Conservation (phyloP, 2,329 filamentous ascomycete genomes). For the Trichoderma simmonsii region DNA sequence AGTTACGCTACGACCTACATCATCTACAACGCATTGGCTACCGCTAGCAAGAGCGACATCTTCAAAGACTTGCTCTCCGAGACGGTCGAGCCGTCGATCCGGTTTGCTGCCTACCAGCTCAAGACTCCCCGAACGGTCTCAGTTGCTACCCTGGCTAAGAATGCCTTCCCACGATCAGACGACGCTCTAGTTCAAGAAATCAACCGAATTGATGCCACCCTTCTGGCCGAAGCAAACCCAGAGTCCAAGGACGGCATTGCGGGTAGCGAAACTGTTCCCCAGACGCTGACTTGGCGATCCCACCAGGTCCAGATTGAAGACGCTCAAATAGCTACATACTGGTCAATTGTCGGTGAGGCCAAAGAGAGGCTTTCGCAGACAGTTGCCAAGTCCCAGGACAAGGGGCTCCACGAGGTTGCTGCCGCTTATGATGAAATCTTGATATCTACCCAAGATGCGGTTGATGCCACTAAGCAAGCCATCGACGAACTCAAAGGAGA, state of each 20-base stretch:
- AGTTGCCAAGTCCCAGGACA: conserved; percentile 42
- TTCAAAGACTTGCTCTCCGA: conserved; percentile 83
- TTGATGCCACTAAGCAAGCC: conserved; percentile 87
- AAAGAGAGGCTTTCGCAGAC: conserved; percentile 48
- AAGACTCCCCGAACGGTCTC: conserved; percentile 82
- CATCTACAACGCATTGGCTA: conserved; percentile 75
- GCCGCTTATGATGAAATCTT: conserved; percentile 89
- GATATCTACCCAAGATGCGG: conserved; percentile 85
- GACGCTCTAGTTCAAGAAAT: conserved; percentile 61
- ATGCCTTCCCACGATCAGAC: conserved; percentile 70
- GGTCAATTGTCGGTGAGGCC: conserved; percentile 64
- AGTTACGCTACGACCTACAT: conserved; percentile 74
- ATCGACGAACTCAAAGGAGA: conserved; percentile 88
- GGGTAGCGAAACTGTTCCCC: conserved; percentile 57
- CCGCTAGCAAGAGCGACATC: conserved; percentile 60
- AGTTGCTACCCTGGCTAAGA: conserved; percentile 72
- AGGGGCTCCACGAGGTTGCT: conserved; percentile 64
- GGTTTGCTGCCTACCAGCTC: conserved; percentile 90
- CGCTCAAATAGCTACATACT: conserved; percentile 81
- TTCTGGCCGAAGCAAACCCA: conserved; percentile 55
- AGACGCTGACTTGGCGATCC: conserved; percentile 80
- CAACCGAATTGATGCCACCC: conserved; percentile 65
- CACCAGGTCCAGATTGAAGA: conserved; percentile 87
- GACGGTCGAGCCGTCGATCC: conserved; percentile 88
- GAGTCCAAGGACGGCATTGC: conserved; percentile 50